Percentiles rank a stretch among this genome's conserved stretches.
These are phyloP conservation scores for Eucalyptus brandiana DNA, from an alignment of 345 rosid genomes.

Conservation along the genomic window DNA sequence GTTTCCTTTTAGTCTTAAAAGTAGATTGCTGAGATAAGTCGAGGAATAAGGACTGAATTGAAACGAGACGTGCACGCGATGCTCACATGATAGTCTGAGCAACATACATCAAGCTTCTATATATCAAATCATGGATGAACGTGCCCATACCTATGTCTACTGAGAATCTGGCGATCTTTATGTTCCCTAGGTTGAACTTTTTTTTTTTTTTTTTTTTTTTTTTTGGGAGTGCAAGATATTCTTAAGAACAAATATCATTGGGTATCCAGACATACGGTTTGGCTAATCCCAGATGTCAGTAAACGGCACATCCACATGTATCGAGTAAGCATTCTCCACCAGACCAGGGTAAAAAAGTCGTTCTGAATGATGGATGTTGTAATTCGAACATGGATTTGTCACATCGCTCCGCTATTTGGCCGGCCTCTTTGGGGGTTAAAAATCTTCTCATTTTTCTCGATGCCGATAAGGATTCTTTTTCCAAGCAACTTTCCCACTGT, in stretches of 20 bases:
- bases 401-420: not conserved
- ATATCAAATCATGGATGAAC: not conserved
- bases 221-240: not conserved
- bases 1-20: not conserved
- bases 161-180: not conserved
- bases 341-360: not conserved
- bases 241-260: not conserved
- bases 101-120: not conserved
- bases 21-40: not conserved
- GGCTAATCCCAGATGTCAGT: not conserved
- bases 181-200: not conserved
- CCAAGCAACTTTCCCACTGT: not conserved
- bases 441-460: not conserved
- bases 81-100: not conserved
- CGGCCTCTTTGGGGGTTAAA: not conserved
- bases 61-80: not conserved
- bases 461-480: not conserved
- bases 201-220: not conserved
- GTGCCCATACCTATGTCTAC: not conserved
- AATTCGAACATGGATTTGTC: not conserved
- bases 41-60: not conserved
- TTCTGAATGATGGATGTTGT: not conserved
- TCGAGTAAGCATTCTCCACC: not conserved
- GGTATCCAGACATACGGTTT: not conserved
- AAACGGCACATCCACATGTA: not conserved